Conservation (phyloP, 371 early-diverging fungal genomes). For the Smittium mucronatum region DNA sequence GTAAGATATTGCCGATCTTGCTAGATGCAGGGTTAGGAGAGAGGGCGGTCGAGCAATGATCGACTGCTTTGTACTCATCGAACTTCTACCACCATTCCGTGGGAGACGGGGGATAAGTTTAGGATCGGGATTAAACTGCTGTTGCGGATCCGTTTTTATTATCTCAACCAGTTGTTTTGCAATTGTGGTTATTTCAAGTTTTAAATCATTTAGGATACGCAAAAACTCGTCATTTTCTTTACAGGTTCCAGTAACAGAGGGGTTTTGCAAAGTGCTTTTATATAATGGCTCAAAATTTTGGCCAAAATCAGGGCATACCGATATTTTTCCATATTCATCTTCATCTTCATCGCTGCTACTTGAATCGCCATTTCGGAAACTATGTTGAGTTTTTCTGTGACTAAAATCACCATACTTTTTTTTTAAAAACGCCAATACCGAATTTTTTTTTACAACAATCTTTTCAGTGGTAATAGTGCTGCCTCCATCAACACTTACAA, state of each 20-base stretch:
- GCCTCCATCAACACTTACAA: too few relatives aligned
- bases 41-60: conserved; percentile 44
- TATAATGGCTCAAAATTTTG: not conserved
- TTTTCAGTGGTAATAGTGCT: too few relatives aligned
- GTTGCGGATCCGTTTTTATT: not conserved
- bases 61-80: conserved; percentile 42
- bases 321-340: not conserved
- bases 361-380: too few relatives aligned
- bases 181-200: not conserved
- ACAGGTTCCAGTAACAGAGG: too few relatives aligned
- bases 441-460: too few relatives aligned
- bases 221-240: too few relatives aligned
- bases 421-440: too few relatives aligned
- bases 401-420: too few relatives aligned
- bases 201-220: too few relatives aligned
- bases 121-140: not conserved
- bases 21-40: conserved; percentile 61
- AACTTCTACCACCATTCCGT: too few relatives aligned
- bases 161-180: not conserved
- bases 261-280: too few relatives aligned
- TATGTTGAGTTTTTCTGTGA: too few relatives aligned
- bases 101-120: not conserved
- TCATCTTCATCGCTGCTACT: not conserved
- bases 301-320: not conserved
- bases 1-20: conserved; percentile 53